Evolutionary conservation across 2,329 filamentous ascomycete genomes (phyloP).

Genomic region (Cyphellophora europaea): DNA sequence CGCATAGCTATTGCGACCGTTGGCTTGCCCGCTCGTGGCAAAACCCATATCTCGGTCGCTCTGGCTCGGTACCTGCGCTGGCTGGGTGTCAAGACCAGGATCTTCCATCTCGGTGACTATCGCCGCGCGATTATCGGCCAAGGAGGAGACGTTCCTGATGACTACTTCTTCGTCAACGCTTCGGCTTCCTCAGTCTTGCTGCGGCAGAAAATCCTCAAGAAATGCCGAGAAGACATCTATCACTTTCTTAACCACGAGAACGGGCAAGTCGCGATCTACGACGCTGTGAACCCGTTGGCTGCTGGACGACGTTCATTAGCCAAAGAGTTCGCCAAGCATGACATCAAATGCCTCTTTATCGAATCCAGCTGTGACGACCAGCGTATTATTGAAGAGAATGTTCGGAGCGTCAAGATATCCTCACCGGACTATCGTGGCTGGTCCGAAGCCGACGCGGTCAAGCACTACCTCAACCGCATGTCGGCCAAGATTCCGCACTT

Average conservation of each 20-base stretch:
- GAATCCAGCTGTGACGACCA: slow-evolving; percentile 93
- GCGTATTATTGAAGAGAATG: slow-evolving; percentile 89
- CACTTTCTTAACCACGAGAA: slow-evolving; percentile 95
- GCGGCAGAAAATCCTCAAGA: slow-evolving; percentile 93
- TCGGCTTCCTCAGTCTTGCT: slow-evolving; percentile 86
- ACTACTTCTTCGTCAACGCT: slow-evolving; percentile 96
- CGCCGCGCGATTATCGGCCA: slow-evolving; percentile 80
- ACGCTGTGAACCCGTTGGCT: slow-evolving; percentile 89
- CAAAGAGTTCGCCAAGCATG: slow-evolving; percentile 96
- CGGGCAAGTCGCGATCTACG: slow-evolving; percentile 95
- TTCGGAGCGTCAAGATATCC: slow-evolving; percentile 93
- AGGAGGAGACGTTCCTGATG: slow-evolving; percentile 77
- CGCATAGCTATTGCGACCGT: slow-evolving; percentile 97
- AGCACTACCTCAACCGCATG: slow-evolving; percentile 83
- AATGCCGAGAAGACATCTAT: slow-evolving; percentile 94
- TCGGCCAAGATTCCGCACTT: slow-evolving; percentile 89
- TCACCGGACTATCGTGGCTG: slow-evolving; percentile 93
- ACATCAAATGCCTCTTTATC: slow-evolving; percentile 93
- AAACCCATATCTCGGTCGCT: slow-evolving; percentile 95
- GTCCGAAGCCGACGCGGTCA: slow-evolving; percentile 84
- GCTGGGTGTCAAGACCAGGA: slow-evolving; percentile 95
- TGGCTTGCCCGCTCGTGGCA: slow-evolving; percentile 85
- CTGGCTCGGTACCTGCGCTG: slow-evolving; percentile 89
- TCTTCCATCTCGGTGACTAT: slow-evolving; percentile 96
- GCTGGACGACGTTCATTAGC: slow-evolving; percentile 73